Evolutionary conservation across 192 early-diverging fungal species (phyloP).

Genomic region (Podila epigama): DNA sequence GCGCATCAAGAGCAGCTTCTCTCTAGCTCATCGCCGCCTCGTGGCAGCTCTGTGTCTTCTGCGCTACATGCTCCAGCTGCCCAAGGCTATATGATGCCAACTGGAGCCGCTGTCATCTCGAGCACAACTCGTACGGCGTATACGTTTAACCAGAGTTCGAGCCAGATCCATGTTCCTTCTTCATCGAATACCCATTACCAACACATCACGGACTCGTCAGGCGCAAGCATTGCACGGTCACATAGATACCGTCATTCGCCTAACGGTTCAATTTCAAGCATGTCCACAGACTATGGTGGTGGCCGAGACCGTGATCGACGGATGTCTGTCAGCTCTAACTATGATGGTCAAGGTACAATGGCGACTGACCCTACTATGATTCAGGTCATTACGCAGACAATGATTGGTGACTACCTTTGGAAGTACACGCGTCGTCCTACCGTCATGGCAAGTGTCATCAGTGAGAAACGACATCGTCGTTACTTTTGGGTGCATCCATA

Average conservation of each 20-base stretch:
- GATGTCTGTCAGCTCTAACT: conserved; percentile 27
- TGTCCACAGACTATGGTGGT: conserved; percentile 40
- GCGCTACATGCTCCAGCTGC: conserved; percentile 1
- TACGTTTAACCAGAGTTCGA: conserved; percentile 27
- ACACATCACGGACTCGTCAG: conserved; percentile 42
- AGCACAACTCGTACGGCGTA: conserved; percentile 36
- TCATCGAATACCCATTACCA: conserved; percentile 14
- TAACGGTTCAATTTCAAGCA: conserved; percentile 36
- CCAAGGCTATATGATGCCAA: background rate
- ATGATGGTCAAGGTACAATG: conserved; percentile 12
- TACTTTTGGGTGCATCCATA: conserved; percentile 89
- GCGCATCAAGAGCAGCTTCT: background rate
- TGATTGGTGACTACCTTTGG: conserved; percentile 81
- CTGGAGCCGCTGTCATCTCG: conserved; percentile 39
- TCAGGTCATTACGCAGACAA: conserved; percentile 74
- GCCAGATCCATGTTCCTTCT: conserved; percentile 29
- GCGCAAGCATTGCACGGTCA: conserved; percentile 31
- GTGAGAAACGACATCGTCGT: conserved; percentile 71
- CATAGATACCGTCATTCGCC: conserved; percentile 33
- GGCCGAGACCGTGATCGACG: conserved; percentile 13
- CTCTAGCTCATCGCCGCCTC: conserved; percentile 19
- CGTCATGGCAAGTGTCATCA: conserved; percentile 54
- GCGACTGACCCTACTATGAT: conserved; percentile 70
- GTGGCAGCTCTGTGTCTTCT: background rate
- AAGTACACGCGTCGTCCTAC: conserved; percentile 71